Evolutionary conservation across 768 basidiomycete genomes (phyloP).

Genomic region (Lactarius deliciosus): DNA sequence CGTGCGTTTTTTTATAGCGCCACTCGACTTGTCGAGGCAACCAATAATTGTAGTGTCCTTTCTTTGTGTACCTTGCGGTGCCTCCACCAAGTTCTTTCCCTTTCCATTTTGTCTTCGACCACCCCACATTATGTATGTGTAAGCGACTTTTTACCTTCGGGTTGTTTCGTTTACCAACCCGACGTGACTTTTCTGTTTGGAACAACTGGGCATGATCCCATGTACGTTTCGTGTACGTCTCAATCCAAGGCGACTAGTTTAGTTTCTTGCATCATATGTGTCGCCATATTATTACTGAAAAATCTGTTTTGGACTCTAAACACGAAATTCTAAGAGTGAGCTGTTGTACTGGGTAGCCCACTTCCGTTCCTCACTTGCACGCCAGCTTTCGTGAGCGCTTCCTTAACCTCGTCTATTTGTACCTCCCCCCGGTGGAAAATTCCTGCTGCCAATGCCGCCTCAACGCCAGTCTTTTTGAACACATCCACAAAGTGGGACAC

Average conservation of each 20-base stretch:
- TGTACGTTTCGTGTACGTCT: conserved; percentile 29
- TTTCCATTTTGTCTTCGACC: conserved; percentile 3
- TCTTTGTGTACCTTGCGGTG: conserved; percentile 7
- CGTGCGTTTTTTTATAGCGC: neutral
- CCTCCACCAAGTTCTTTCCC: neutral
- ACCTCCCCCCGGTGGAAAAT: conserved; percentile 96
- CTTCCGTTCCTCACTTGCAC: conserved; percentile 45
- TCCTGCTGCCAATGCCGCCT: conserved; percentile 93
- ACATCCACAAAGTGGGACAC: conserved; percentile 84
- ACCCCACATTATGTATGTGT: conserved; percentile 17
- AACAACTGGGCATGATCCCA: conserved; percentile 16
- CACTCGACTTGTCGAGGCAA: neutral
- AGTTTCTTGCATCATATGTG: conserved; percentile 26
- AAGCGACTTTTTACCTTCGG: conserved; percentile 15
- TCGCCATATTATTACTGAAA: conserved; percentile 21
- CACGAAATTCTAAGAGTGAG: neutral
- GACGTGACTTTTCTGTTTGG: conserved; percentile 13
- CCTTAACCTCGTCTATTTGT: conserved; percentile 77
- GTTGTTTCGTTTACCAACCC: conserved; percentile 18
- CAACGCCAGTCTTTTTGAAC: conserved; percentile 75
- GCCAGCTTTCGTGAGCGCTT: conserved; percentile 43
- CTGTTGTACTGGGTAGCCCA: neutral
- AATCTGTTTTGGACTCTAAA: conserved; percentile 15
- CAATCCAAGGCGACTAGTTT: conserved; percentile 17
- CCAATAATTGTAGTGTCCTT: conserved; percentile 12